A percentile compares a stretch with the other conserved stretches of the same genome.
Evolutionary conservation across 1,284 basidiomycete genomes (phyloP).

Genomic region (Ganoderma meredithae): DNA sequence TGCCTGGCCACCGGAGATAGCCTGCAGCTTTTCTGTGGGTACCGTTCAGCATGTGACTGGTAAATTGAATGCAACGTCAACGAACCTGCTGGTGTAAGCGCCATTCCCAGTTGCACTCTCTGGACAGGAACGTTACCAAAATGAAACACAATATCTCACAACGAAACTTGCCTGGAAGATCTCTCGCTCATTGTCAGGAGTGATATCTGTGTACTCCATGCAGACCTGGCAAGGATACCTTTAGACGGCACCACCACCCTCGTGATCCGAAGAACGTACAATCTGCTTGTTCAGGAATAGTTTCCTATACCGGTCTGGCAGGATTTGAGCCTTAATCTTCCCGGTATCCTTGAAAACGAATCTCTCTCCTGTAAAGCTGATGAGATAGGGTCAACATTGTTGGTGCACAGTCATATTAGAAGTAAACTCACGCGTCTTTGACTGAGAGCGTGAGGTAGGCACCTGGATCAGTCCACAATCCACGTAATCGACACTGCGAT

Average conservation of each 20-base stretch:
- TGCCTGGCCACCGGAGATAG: constrained; percentile 59
- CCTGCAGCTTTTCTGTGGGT: constrained; percentile 68
- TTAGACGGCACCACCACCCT: not conserved
- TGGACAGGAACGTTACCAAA: constrained; percentile 35
- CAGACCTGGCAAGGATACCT: constrained; percentile 49
- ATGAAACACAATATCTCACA: not conserved
- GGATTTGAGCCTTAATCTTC: constrained; percentile 42
- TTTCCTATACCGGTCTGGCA: constrained; percentile 60
- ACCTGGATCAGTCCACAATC: not conserved
- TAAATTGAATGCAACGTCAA: not conserved
- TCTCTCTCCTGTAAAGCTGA: constrained; percentile 53
- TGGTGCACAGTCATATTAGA: not conserved
- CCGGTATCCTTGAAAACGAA: constrained; percentile 59
- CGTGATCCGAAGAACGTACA: constrained; percentile 35
- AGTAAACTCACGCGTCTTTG: constrained; percentile 58
- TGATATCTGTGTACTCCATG: constrained; percentile 72
- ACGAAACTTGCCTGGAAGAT: constrained; percentile 68
- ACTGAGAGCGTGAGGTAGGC: constrained; percentile 41
- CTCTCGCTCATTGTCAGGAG: constrained; percentile 67
- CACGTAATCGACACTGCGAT: constrained; percentile 1
- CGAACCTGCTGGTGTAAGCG: constrained; percentile 71
- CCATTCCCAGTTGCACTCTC: constrained; percentile 82
- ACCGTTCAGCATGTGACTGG: not conserved
- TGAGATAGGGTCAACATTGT: not conserved
- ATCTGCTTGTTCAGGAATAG: constrained; percentile 73